Evolutionary conservation across 2,329 filamentous ascomycete genomes (phyloP).

Genomic region (Chrysoporthe puriensis): DNA sequence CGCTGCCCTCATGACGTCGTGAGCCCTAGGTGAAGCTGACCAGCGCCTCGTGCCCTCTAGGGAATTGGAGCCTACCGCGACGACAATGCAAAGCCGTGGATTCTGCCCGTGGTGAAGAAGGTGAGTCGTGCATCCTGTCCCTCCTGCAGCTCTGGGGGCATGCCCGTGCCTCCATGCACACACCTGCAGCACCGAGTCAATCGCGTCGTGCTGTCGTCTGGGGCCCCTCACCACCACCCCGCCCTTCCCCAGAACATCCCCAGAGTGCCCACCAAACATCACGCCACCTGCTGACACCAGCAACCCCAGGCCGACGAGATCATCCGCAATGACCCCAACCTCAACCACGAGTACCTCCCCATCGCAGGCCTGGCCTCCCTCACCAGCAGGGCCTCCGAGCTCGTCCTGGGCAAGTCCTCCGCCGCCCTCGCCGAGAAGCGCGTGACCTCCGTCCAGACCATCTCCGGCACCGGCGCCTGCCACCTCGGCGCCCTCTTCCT

Average conservation of each 20-base stretch:
- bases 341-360: conserved; percentile 98
- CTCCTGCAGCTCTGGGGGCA: background rate
- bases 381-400: conserved; percentile 86
- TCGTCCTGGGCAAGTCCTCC: conserved; percentile 81
- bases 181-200: conserved; percentile 14
- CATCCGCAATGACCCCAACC: conserved; percentile 81
- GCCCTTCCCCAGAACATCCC: conserved; percentile 23
- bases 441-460: conserved; percentile 82
- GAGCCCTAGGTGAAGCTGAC: conserved; percentile 10
- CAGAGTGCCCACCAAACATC: conserved; percentile 14
- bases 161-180: background rate
- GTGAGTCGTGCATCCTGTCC: conserved; percentile 51
- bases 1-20: conserved; percentile 18
- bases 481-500: conserved; percentile 95
- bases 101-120: conserved; percentile 95
- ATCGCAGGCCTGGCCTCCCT: conserved; percentile 88
- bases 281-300: conserved; percentile 31
- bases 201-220: conserved; percentile 1
- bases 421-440: conserved; percentile 85
- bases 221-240: conserved; percentile 15
- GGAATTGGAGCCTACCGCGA: conserved; percentile 93
- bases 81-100: conserved; percentile 94
- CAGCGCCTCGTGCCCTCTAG: conserved; percentile 39
- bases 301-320: conserved; percentile 79
- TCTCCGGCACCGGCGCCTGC: conserved; percentile 94